Conservation (phyloP, 805 yeast genomes). For the Candida ortonii region DNA sequence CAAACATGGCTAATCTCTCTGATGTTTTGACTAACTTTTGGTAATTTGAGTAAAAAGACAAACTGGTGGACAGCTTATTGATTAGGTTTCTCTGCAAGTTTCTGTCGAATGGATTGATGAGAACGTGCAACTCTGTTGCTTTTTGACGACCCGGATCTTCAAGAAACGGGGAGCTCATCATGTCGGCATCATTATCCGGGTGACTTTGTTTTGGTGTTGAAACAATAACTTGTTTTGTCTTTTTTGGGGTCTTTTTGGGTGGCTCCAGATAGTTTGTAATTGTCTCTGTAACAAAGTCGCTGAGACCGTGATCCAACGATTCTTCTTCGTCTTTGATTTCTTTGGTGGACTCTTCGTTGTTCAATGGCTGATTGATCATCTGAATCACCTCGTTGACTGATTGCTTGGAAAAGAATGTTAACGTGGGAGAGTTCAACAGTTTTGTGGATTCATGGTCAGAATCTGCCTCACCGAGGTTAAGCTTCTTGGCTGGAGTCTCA, state of each 20-base stretch:
- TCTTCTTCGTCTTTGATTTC: conserved; percentile 12
- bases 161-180: conserved; percentile 48
- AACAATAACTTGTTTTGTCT: conserved; percentile 1
- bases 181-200: conserved; percentile 15
- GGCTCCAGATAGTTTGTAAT: conserved; percentile 26
- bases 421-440: conserved; percentile 64
- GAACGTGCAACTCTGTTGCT: conserved; percentile 11
- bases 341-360: conserved; percentile 28
- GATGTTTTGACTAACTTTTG: conserved; percentile 6
- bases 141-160: conserved; percentile 24
- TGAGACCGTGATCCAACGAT: conserved; percentile 23
- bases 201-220: conserved; percentile 7
- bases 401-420: conserved; percentile 70
- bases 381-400: conserved; percentile 71
- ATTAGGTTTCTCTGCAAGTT: conserved; percentile 39
- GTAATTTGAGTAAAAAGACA: conserved; percentile 30
- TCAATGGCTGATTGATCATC: conserved; percentile 64
- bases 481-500: conserved; percentile 9
- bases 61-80: conserved; percentile 28
- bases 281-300: conserved; percentile 50
- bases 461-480: conserved; percentile 3
- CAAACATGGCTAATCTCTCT: conserved; percentile 18
- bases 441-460: conserved; percentile 19
- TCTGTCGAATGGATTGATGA: conserved; percentile 41
- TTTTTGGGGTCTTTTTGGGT: conserved; percentile 30